Evolutionary conservation across 2,329 filamentous ascomycete genomes (phyloP), one percentile per base, ranked within the genome.

Genomic region (Huntiella moniliformis): DNA sequence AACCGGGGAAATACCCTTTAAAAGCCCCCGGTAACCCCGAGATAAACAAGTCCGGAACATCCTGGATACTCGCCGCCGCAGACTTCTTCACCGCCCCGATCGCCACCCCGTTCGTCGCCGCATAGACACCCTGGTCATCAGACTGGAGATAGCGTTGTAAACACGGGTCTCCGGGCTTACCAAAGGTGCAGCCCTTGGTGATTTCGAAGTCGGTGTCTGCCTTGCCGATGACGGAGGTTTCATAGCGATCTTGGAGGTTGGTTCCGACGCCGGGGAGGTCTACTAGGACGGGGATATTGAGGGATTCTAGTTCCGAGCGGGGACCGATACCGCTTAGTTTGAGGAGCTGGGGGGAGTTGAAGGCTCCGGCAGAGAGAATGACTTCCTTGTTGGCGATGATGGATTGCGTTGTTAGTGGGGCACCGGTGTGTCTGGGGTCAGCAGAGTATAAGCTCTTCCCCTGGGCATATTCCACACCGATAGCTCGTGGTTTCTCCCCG

Each of bases 1-100:
- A 77, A 16, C 66, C 63, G 0, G 70, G 70, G 59, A 68, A 75
- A 58, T 74, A 73, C 1, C 70, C 70, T 10, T 60, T 60, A 61
- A 74, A 73, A 51, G 63, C 65, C 42, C 65, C 64, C 0, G 72
- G 71, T 0, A 66, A 68, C 15, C 73, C 72, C 42, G 66, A 68
- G 44, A 73, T 58, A 51, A 74, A 68, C 13, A 73, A 55, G 52
- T 76, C 72, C 8, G 60, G 66, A 33, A 67, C 63, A 18, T 62
- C 60, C 5, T 35, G 4, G 11, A n/a, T 1, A 34, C 13, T 15
- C n/a, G 45, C 38, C 13, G 42, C 32, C n/a, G 43, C 42, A 6
- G 42, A 48, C 4, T 46, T 48, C 40, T 51, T 52, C 22, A 52
- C 49, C 37, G 50, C 45, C 4, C 50, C 47, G 38, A 51, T 48